Percentiles rank a stretch among this genome's conserved stretches.
Evolutionary conservation across 2,329 filamentous ascomycete species (phyloP).

Genomic region (Calonectria leucothoes): DNA sequence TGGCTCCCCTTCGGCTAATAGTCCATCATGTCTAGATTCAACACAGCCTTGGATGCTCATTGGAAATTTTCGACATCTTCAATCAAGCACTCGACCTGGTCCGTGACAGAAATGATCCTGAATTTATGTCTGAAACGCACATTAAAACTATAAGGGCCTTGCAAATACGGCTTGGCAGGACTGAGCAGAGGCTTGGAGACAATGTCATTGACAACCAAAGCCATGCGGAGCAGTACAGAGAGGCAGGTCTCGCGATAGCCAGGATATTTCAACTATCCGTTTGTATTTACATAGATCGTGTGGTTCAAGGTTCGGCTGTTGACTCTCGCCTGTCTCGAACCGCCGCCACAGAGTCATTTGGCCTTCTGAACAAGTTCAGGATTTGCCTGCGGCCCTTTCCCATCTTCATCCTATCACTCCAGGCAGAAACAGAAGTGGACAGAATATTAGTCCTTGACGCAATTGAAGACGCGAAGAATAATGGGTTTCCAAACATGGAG

Average conservation of each 20-base stretch:
- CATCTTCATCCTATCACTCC: not conserved
- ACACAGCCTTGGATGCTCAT: not conserved
- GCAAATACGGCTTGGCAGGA: not conserved
- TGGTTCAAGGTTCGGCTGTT: not conserved
- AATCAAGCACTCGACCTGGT: not conserved
- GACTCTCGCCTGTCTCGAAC: not conserved
- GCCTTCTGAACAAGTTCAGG: not conserved
- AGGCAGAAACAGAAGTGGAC: not conserved
- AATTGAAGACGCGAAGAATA: not conserved
- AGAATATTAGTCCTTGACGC: not conserved
- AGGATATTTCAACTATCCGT: not conserved
- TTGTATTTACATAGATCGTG: not conserved
- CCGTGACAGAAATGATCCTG: not conserved
- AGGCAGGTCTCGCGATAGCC: not conserved
- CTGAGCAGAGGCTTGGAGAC: not conserved
- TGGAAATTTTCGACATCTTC: not conserved
- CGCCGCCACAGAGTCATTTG: not conserved
- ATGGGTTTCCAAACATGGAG: not conserved
- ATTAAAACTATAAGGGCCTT: not conserved
- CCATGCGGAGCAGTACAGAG: not conserved
- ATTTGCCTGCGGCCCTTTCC: not conserved
- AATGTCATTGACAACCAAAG: not conserved
- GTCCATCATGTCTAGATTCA: not conserved
- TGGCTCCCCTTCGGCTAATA: not conserved
- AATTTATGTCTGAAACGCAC: not conserved